Evolutionary conservation across 768 basidiomycete genomes (phyloP), one percentile per base, ranked within the genome.

Genomic region (Boletus patriciae): DNA sequence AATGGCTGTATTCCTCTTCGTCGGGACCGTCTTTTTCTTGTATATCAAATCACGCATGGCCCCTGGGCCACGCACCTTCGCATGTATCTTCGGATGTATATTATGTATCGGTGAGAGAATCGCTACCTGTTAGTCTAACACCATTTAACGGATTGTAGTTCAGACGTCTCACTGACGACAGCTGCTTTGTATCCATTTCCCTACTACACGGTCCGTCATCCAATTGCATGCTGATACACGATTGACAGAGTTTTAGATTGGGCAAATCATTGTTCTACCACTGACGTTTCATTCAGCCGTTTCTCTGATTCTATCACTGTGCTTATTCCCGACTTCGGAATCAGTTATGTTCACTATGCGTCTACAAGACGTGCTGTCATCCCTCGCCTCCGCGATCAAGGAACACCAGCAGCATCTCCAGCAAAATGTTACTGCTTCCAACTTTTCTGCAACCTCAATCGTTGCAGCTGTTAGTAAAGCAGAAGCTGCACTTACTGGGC

Each of bases 141-240:
- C 12, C 33, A 23, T 11, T 37, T 56, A 18, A 63, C 34, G 47
- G 34, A 31, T 9, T 23, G 10, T 54, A 29, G 6, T 54, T 23
- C 57, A 86, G 88, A 88, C 62, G 84, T 87, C n/a, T 70, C 73
- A 16, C 62, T 88, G 16, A 84, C 82, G 0, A 83, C 82, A 0
- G 80, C 83, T 1, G 79, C 70, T 13, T 70, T 91, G 9, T 85
- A 80, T 62, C 89, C 89, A 1, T 90, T 76, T 59, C 83, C 88
- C 2, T 81, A 79, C 64, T 91, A 90, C 67, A 60, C 50, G 53
- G 78, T 78, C 50, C 57, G 77, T 64, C 48, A 11, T 45, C 9
- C 13, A n/a, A 23, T 34, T 21, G 8, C 27, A 4, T 41, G 7
- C 25, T 34, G 25, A 40, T n/a, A 27, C 18, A 36, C 4, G 41